Conservation (phyloP, 2,329 filamentous ascomycete genomes). For the Ceratocystis papillata region DNA sequence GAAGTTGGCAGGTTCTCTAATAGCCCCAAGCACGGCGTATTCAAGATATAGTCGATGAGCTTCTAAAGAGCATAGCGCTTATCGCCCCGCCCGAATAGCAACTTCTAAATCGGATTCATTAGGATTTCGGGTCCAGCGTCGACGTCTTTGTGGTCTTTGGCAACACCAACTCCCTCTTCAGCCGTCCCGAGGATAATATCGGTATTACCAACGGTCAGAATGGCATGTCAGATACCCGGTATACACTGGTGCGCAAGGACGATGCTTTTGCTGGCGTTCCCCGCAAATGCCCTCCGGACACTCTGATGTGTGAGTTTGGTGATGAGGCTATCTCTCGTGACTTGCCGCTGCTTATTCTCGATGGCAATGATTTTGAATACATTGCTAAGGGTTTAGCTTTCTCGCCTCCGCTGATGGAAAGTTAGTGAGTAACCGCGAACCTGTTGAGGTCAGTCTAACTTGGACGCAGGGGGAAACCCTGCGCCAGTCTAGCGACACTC, state of each 20-base stretch:
- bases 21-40: constrained; percentile 48
- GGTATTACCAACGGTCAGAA: constrained; percentile 40
- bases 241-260: constrained; percentile 43
- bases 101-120: not conserved
- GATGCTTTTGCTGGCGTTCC: constrained; percentile 37
- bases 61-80: not conserved
- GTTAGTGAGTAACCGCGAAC: constrained; percentile 56
- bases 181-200: constrained; percentile 46
- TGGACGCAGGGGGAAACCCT: constrained; percentile 34
- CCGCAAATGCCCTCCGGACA: constrained; percentile 48
- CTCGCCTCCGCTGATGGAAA: constrained; percentile 34
- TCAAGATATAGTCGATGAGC: constrained; percentile 51
- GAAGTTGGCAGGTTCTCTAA: constrained; percentile 47
- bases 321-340: constrained; percentile 48
- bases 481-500: constrained; percentile 38
- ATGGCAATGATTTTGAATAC: constrained; percentile 44
- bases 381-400: constrained; percentile 33
- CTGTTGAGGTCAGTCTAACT: constrained; percentile 46
- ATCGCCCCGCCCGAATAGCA: not conserved
- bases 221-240: constrained; percentile 48
- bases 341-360: constrained; percentile 37
- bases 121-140: constrained; percentile 51
- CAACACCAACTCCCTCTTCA: constrained; percentile 57
- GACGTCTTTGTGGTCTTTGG: constrained; percentile 54
- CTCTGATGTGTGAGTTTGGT: constrained; percentile 28